These are phyloP conservation scores for Irpex lacteus DNA, from an alignment of 1,284 basidiomycete species.

Conservation along the genomic window DNA sequence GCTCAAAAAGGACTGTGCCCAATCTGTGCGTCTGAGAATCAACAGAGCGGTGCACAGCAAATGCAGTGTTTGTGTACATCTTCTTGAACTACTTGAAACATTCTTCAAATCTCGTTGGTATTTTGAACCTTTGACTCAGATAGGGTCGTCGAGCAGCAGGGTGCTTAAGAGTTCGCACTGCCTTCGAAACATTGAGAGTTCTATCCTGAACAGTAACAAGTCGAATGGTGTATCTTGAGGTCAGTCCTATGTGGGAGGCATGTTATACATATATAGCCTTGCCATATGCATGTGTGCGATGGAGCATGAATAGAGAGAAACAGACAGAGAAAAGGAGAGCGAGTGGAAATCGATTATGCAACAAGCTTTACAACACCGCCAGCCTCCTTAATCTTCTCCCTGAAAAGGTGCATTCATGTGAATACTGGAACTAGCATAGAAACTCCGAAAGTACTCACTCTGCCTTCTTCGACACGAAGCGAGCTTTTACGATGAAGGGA, in stretches of 20 bases:
- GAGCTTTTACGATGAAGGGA: conserved; percentile 95
- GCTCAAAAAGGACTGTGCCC: too few species aligned
- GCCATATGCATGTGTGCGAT: conserved; percentile 32
- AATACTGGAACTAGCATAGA: conserved; percentile 6
- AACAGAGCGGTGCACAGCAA: too few species aligned
- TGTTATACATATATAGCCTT: conserved; percentile 28
- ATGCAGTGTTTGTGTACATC: too few species aligned
- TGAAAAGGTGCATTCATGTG: conserved; percentile 25
- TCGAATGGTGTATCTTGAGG: neutral
- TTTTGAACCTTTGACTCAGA: too few species aligned
- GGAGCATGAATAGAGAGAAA: conserved; percentile 20
- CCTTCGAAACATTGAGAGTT: too few species aligned
- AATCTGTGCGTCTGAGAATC: too few species aligned
- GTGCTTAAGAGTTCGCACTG: too few species aligned
- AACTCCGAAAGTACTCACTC: conserved; percentile 59
- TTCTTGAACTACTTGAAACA: too few species aligned
- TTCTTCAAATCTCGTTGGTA: too few species aligned
- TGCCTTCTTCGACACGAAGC: conserved; percentile 86
- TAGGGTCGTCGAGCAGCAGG: too few species aligned
- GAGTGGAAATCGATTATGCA: conserved; percentile 58
- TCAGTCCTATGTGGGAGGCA: conserved; percentile 14
- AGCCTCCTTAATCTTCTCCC: conserved; percentile 87
- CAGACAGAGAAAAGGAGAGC: conserved; percentile 23
- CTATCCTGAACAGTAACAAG: too few species aligned
- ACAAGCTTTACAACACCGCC: conserved; percentile 91